Conservation (phyloP, 345 rosid species). For the Orychophragmus violaceus region DNA sequence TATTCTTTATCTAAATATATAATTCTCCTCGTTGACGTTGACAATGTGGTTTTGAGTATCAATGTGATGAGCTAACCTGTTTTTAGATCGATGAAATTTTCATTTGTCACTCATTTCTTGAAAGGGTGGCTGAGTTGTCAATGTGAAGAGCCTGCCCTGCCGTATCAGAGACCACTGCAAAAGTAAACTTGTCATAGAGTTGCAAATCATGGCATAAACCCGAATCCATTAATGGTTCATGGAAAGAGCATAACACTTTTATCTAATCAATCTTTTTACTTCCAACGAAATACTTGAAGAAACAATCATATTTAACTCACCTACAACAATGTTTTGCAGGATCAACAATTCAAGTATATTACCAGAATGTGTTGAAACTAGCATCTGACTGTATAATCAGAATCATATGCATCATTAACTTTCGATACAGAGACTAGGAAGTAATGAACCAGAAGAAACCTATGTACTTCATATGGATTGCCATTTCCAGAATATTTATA, state of each 20-base stretch:
- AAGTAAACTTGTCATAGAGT: conserved; percentile 19
- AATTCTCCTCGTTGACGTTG: conserved; percentile 1
- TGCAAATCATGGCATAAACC: conserved; percentile 9
- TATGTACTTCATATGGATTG: conserved; percentile 57
- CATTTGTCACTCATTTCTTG: conserved; percentile 31
- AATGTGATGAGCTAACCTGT: neutral
- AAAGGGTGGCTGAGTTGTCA: conserved; percentile 65
- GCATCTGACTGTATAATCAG: too few species aligned
- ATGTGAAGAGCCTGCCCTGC: conserved; percentile 77
- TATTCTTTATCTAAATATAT: conserved; percentile 16
- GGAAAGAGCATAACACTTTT: neutral
- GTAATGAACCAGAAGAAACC: conserved; percentile 32
- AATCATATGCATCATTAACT: neutral
- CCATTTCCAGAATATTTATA: conserved; percentile 41
- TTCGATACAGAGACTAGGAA: neutral
- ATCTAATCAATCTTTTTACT: neutral
- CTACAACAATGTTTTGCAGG: neutral
- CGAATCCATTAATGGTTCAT: neutral
- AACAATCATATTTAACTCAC: neutral
- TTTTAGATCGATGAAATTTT: conserved; percentile 7
- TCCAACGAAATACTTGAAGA: neutral
- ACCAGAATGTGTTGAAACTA: too few species aligned
- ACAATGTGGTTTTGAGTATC: neutral
- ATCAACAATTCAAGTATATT: neutral
- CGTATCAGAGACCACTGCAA: conserved; percentile 47